Evolutionary conservation across 1,284 basidiomycete species (phyloP), one percentile per base, ranked within the genome.

Genomic region (Waitea zeae): DNA sequence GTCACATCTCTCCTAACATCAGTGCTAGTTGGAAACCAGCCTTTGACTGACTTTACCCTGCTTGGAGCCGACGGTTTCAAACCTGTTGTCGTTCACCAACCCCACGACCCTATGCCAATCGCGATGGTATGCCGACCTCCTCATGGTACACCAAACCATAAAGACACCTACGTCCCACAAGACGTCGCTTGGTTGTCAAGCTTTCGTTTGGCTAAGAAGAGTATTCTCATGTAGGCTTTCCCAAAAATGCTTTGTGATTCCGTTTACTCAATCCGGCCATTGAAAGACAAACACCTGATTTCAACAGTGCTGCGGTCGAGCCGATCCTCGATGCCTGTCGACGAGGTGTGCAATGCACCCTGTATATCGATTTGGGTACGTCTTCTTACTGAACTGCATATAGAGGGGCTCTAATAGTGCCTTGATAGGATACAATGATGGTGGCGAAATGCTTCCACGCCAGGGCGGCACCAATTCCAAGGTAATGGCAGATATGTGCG

Each of bases 391-490:
- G 14, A 17, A 17, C 17, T 24, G 35, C 14, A n/a, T n/a, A n/a
- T n/a, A n/a, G n/a, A n/a, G n/a, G n/a, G n/a, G n/a, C n/a, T n/a
- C n/a, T n/a, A n/a, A 14, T n/a, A 36, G 18, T 37, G 2, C 15
- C 15, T 12, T 24, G 12, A n/a, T 39, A 47, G 59, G 63, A 2
- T 78, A 73, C 54, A 77, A 78, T 48, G 75, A 76, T 42, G 67
- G 70, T 46, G 75, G 75, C 34, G 76, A 80, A 49, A 63, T 60
- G 42, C 65, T 86, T 38, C 81, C 81, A 0, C 71, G 73, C 49
- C 81, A 86, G 50, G 82, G 82, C 12, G 81, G 81, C 0, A 84
- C 75, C 13, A 86, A 86, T 49, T 78, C 81, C 46, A 66, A 78
- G 50, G 77, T 86, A 12, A 72, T 73, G 17, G 62, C 70, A 38